These are phyloP conservation scores for Eudorina sp. DNA, from an alignment of 139 green algal genomes.

Conservation along the genomic window DNA sequence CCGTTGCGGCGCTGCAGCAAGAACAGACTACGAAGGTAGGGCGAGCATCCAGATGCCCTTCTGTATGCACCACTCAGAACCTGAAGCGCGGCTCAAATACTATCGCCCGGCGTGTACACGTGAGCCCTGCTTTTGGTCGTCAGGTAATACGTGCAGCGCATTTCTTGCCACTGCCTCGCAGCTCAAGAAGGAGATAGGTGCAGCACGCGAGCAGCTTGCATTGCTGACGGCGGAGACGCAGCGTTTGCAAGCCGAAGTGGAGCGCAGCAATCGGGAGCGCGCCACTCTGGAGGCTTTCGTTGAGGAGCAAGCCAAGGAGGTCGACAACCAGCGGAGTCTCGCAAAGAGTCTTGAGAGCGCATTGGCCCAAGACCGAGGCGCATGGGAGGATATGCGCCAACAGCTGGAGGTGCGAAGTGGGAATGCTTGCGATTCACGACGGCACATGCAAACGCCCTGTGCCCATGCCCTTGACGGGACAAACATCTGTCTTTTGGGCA, in stretches of 20 bases:
- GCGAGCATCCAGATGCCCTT: too few species aligned
- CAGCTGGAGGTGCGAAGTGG: conserved; percentile 32
- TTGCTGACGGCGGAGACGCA: conserved; percentile 22
- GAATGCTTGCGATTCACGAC: too few species aligned
- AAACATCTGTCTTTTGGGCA: too few species aligned
- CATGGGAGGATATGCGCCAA: background rate
- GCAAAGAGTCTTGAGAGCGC: conserved; percentile 7
- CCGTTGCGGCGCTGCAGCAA: background rate
- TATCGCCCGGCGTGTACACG: too few species aligned
- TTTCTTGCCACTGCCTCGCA: conserved; percentile 11
- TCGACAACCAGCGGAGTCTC: conserved; percentile 31
- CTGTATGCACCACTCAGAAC: too few species aligned
- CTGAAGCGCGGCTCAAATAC: too few species aligned
- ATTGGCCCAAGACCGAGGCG: background rate
- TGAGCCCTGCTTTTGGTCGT: too few species aligned
- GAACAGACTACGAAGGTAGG: conserved; percentile 35
- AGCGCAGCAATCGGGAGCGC: background rate
- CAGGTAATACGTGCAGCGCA: too few species aligned
- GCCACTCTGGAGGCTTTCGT: conserved; percentile 16
- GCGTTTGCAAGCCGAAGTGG: conserved; percentile 6
- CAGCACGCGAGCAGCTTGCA: conserved; percentile 33
- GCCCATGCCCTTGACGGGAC: too few species aligned
- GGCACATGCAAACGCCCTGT: too few species aligned
- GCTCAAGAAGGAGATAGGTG: conserved; percentile 27
- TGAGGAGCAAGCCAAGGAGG: background rate